phyloP scores from a whole-genome alignment of 805 yeast genomes.

The Hanseniaspora lachancei region DNA sequence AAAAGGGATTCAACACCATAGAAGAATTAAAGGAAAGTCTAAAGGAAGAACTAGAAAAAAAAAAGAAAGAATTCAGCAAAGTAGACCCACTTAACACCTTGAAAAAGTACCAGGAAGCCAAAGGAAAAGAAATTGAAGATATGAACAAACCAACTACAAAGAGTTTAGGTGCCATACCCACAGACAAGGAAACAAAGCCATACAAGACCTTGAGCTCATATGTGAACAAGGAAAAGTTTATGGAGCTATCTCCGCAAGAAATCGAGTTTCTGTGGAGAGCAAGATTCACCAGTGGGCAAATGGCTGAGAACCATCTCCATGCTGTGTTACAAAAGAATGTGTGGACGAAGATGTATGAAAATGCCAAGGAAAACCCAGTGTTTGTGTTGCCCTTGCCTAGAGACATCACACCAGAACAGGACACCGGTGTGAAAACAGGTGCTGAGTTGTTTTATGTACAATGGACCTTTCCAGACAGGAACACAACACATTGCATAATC shows the following conservation, averaged over 20 bases:
- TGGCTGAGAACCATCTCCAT: constrained; percentile 39
- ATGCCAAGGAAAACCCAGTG: constrained; percentile 62
- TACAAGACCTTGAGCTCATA: constrained; percentile 62
- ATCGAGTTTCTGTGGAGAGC: constrained; percentile 82
- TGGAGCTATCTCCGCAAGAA: constrained; percentile 44
- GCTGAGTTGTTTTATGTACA: constrained; percentile 80
- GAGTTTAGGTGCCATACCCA: constrained; percentile 28
- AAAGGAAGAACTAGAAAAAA: constrained; percentile 45
- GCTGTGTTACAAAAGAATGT: constrained; percentile 49
- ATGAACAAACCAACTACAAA: constrained; percentile 19
- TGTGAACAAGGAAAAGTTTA: constrained; percentile 54
- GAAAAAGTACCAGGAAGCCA: constrained; percentile 38
- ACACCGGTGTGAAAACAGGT: constrained; percentile 22
- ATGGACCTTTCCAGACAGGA: constrained; percentile 78
- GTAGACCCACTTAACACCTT: constrained; percentile 60
- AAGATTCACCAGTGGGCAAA: constrained; percentile 44
- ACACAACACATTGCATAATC: constrained; percentile 76
- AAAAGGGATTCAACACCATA: constrained; percentile 27
- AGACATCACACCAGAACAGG: constrained; percentile 29
- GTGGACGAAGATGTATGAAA: constrained; percentile 48
- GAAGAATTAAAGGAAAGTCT: constrained; percentile 50
- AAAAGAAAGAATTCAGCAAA: constrained; percentile 43
- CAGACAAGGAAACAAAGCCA: constrained; percentile 35
- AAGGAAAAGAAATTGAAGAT: constrained; percentile 21
- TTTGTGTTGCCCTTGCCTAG: constrained; percentile 87